A percentile compares a stretch with the other conserved stretches of the same genome.
Evolutionary conservation across 345 rosid genomes (phyloP).

Genomic region (Euphorbia peplus): DNA sequence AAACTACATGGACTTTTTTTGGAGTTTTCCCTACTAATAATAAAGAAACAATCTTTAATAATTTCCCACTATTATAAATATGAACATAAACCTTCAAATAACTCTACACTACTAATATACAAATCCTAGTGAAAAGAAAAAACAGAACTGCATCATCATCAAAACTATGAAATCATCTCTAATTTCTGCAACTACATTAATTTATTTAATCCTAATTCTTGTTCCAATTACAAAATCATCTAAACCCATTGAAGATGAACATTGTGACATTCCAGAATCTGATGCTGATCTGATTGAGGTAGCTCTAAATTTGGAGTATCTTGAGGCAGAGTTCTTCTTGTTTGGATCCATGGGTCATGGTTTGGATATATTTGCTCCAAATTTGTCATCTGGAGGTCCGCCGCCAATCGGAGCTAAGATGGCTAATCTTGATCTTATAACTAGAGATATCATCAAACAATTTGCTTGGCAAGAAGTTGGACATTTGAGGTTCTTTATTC

Average conservation of each 20-base stretch:
- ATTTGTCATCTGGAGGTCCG: constrained; percentile 66
- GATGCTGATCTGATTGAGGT: constrained; percentile 66
- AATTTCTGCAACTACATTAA: constrained; percentile 9
- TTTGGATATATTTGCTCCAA: constrained; percentile 62
- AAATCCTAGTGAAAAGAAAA: too few species aligned
- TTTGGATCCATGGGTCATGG: constrained; percentile 72
- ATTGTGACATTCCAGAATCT: constrained; percentile 21
- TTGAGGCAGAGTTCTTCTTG: constrained; percentile 92
- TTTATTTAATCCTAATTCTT: constrained; percentile 22
- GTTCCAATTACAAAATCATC: constrained; percentile 25
- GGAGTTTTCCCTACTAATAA: too few species aligned
- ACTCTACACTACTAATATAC: too few species aligned
- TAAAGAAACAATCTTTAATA: too few species aligned
- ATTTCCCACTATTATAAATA: too few species aligned
- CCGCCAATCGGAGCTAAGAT: constrained; percentile 56
- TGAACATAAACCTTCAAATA: too few species aligned
- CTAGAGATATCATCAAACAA: constrained; percentile 58
- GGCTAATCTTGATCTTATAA: constrained; percentile 58
- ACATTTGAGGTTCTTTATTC: constrained; percentile 51
- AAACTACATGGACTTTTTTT: too few species aligned
- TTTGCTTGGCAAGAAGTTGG: constrained; percentile 94
- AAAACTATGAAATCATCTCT: too few species aligned
- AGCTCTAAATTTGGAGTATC: constrained; percentile 76
- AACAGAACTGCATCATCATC: too few species aligned
- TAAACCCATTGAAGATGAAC: too few species aligned